These are phyloP conservation scores for Emergomyces africanus DNA, from an alignment of 2,329 filamentous ascomycete genomes.

Conservation along the genomic window DNA sequence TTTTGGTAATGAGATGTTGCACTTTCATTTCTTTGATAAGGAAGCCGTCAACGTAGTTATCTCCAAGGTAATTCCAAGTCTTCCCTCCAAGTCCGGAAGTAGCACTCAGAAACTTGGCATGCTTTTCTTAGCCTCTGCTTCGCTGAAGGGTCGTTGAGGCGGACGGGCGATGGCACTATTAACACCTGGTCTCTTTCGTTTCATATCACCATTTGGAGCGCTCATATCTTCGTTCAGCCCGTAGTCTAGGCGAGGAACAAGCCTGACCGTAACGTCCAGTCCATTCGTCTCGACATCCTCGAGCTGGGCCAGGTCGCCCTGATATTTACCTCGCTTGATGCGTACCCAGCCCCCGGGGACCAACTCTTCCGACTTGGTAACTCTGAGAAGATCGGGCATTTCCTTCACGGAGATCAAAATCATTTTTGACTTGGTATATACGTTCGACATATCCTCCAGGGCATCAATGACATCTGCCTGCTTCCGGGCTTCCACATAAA, in stretches of 20 bases:
- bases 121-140: constrained; percentile 83
- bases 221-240: constrained; percentile 68
- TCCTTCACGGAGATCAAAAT: constrained; percentile 89
- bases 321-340: constrained; percentile 68
- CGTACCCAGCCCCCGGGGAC: constrained; percentile 88
- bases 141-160: constrained; percentile 83
- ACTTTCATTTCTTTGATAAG: constrained; percentile 89
- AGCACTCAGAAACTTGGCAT: constrained; percentile 49
- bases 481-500: constrained; percentile 85
- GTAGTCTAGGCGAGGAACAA: constrained; percentile 87
- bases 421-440: constrained; percentile 79
- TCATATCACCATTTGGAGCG: constrained; percentile 44
- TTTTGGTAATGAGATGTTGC: constrained; percentile 68
- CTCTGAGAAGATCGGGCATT: constrained; percentile 89
- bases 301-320: constrained; percentile 81
- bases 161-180: constrained; percentile 53
- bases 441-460: constrained; percentile 72
- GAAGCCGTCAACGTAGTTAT: constrained; percentile 87
- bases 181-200: constrained; percentile 60
- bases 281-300: constrained; percentile 89
- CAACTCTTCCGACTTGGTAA: constrained; percentile 72
- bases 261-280: constrained; percentile 70
- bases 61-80: constrained; percentile 71
- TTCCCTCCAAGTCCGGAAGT: constrained; percentile 46
- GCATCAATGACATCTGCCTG: constrained; percentile 76